phyloP scores from a whole-genome alignment of 2,329 filamentous ascomycete genomes.

The Acephala macrosclerotiorum region DNA sequence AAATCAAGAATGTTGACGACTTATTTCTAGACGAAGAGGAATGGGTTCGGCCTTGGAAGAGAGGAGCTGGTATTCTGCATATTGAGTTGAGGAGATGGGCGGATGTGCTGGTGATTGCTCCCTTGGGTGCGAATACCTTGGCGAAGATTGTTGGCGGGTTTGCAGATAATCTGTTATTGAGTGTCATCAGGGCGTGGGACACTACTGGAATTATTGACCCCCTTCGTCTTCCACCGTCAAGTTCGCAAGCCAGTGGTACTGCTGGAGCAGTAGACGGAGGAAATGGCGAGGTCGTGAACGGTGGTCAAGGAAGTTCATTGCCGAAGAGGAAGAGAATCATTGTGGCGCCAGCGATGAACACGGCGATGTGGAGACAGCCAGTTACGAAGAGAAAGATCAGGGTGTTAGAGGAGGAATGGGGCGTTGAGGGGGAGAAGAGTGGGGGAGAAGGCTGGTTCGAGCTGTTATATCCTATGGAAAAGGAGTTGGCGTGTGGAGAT shows the following conservation, averaged over 20 bases:
- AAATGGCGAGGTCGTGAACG: slow-evolving; percentile 1
- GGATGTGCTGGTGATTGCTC: slow-evolving; percentile 80
- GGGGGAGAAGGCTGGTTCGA: slow-evolving; percentile 69
- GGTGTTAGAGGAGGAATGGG: slow-evolving; percentile 79
- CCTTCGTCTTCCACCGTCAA: slow-evolving; percentile 61
- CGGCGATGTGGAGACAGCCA: slow-evolving; percentile 88
- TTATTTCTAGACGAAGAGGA: slow-evolving; percentile 88
- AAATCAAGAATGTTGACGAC: slow-evolving; percentile 76
- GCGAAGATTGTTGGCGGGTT: slow-evolving; percentile 84
- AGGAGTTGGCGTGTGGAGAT: slow-evolving; percentile 85
- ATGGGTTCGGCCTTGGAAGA: slow-evolving; percentile 79
- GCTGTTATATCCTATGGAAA: slow-evolving; percentile 76
- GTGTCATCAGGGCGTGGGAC: slow-evolving; percentile 88
- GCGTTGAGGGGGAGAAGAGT: slow-evolving; percentile 71
- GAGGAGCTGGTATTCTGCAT: slow-evolving; percentile 83
- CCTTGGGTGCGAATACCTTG: slow-evolving; percentile 83
- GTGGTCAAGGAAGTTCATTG: neutral
- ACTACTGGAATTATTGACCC: slow-evolving; percentile 51
- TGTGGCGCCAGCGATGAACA: slow-evolving; percentile 87
- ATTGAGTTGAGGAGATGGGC: slow-evolving; percentile 89
- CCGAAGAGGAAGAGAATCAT: slow-evolving; percentile 66
- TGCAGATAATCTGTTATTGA: slow-evolving; percentile 77
- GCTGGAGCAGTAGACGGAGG: slow-evolving; percentile 3
- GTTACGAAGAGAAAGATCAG: slow-evolving; percentile 76
- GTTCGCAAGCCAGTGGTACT: neutral